Evolutionary conservation across 441 rosid species (phyloP).

Genomic region (Raphanus hybrid): DNA sequence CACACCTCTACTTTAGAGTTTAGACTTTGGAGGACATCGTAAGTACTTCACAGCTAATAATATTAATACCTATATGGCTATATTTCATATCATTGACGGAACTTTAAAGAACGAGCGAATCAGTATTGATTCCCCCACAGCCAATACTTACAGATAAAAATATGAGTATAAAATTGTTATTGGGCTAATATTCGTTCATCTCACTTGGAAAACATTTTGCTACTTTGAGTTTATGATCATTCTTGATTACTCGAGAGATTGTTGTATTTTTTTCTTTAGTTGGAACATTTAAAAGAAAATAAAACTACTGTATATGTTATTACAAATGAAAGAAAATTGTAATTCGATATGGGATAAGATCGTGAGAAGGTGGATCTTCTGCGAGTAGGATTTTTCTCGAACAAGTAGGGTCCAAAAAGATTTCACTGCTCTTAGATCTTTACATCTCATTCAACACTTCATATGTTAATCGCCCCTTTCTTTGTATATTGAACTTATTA

Average conservation of each 20-base stretch:
- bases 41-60: constrained; percentile 25
- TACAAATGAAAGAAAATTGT: neutral
- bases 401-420: constrained; percentile 31
- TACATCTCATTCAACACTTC: neutral
- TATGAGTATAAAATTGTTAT: neutral
- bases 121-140: constrained; percentile 7
- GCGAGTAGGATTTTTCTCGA: neutral
- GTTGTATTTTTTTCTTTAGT: neutral
- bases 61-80: neutral
- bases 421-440: constrained; percentile 10
- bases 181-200: neutral
- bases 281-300: neutral
- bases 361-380: constrained; percentile 4
- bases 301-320: neutral
- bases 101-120: neutral
- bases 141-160: neutral
- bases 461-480: constrained; percentile 7
- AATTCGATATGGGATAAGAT: neutral
- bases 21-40: constrained; percentile 25
- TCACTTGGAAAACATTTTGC: neutral
- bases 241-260: neutral
- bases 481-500: too few species aligned
- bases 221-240: neutral
- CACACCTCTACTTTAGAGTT: constrained; percentile 12
- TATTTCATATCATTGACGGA: constrained; percentile 14